phyloP scores from a whole-genome alignment of 2,329 filamentous ascomycete species.

The Aspergillus versicolor region DNA sequence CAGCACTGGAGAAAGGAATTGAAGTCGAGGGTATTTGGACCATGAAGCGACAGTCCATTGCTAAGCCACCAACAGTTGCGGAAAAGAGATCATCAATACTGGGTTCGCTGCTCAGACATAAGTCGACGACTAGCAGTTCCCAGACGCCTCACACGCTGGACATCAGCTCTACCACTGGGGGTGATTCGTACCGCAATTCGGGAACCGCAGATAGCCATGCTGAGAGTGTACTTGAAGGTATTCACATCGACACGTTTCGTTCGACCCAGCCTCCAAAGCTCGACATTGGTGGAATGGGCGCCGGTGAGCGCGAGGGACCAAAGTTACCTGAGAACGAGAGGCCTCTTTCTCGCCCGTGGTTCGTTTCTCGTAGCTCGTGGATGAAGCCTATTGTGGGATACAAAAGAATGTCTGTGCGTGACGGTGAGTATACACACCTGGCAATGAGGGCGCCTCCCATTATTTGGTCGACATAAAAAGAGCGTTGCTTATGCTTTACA shows the following conservation, averaged over 20 bases:
- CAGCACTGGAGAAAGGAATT: constrained; percentile 78
- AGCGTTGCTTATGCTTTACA: constrained; percentile 3
- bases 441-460: not conserved
- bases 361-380: constrained; percentile 21
- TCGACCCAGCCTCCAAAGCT: constrained; percentile 4
- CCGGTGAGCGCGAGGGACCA: not conserved
- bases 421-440: constrained; percentile 10
- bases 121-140: not conserved
- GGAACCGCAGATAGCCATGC: not conserved
- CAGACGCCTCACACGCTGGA: constrained; percentile 2
- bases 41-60: constrained; percentile 47
- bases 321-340: constrained; percentile 1
- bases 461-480: not conserved
- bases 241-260: constrained; percentile 7
- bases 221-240: constrained; percentile 7
- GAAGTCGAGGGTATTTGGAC: constrained; percentile 85
- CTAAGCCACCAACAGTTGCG: constrained; percentile 25
- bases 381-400: constrained; percentile 18
- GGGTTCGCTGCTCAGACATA: constrained; percentile 2
- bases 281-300: not conserved
- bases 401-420: constrained; percentile 10
- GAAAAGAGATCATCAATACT: constrained; percentile 14
- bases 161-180: not conserved
- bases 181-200: constrained; percentile 1
- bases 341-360: constrained; percentile 13